A percentile compares a stretch with the other conserved stretches of the same genome.
phyloP scores from a whole-genome alignment of 352 stramenopile species.

The Phytophthora pini region DNA sequence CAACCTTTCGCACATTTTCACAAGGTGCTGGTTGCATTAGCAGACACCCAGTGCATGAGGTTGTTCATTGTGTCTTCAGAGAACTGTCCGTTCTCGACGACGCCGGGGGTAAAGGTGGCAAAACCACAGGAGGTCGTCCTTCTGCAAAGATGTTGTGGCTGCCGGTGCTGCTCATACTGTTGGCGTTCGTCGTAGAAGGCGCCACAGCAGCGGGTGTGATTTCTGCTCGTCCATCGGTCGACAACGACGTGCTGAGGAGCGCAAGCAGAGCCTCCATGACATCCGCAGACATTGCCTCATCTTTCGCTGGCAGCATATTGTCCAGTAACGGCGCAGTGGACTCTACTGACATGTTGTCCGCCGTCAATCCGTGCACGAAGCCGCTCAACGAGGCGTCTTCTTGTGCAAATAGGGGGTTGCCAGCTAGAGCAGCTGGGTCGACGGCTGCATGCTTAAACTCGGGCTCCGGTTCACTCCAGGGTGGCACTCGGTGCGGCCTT shows the following conservation, averaged over 20 bases:
- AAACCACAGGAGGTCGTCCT: slow-evolving; percentile 24
- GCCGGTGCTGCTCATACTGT: slow-evolving; percentile 26
- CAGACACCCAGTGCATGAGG: slow-evolving; percentile 45
- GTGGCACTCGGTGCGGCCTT: slow-evolving; percentile 16
- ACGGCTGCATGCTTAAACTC: slow-evolving; percentile 27
- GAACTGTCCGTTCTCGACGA: slow-evolving; percentile 57
- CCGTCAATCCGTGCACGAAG: slow-evolving; percentile 15
- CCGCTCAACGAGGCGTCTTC: slow-evolving; percentile 14
- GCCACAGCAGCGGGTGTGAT: neutral
- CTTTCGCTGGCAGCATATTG: slow-evolving; percentile 2
- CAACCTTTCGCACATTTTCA: neutral
- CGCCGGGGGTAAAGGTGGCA: slow-evolving; percentile 24
- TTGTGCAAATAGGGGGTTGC: slow-evolving; percentile 35
- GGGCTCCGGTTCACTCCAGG: slow-evolving; percentile 11
- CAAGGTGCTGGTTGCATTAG: slow-evolving; percentile 12
- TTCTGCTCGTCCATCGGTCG: slow-evolving; percentile 20
- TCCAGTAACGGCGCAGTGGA: neutral
- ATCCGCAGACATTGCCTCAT: slow-evolving; percentile 34
- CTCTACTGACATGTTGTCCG: slow-evolving; percentile 4
- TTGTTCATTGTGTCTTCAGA: slow-evolving; percentile 56
- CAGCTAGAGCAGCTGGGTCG: slow-evolving; percentile 18
- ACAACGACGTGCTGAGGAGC: slow-evolving; percentile 46
- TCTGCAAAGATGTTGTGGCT: slow-evolving; percentile 39
- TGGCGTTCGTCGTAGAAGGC: neutral
- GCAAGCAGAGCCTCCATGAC: slow-evolving; percentile 42